phyloP scores from a whole-genome alignment of 1,139 yeast species.

The Yamadazyma sp. region DNA sequence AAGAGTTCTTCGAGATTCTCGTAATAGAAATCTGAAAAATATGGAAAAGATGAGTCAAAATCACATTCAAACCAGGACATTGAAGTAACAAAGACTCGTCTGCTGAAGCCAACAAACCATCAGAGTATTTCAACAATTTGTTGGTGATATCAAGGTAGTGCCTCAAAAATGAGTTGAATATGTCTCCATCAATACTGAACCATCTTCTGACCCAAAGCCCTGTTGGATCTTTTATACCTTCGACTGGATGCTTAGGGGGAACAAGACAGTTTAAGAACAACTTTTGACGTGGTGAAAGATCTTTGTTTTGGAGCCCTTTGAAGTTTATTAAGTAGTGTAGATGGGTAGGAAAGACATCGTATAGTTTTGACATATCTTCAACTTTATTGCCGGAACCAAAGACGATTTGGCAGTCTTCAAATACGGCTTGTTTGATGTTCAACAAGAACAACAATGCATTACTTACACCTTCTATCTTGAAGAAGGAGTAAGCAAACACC shows the following conservation, averaged over 20 bases:
- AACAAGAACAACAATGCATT: slow-evolving; percentile 61
- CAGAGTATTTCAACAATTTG: slow-evolving; percentile 7
- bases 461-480: slow-evolving; percentile 61
- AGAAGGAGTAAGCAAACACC: slow-evolving; percentile 67
- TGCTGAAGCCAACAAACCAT: neutral
- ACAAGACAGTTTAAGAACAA: slow-evolving; percentile 35
- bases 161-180: slow-evolving; percentile 72
- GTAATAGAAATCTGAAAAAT: slow-evolving; percentile 35
- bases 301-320: slow-evolving; percentile 25
- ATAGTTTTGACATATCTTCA: neutral
- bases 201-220: slow-evolving; percentile 68
- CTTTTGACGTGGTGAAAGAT: slow-evolving; percentile 24
- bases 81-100: slow-evolving; percentile 13
- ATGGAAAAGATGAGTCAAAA: slow-evolving; percentile 40
- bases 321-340: slow-evolving; percentile 40
- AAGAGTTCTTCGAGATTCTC: slow-evolving; percentile 27
- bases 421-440: slow-evolving; percentile 49
- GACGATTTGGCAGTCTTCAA: slow-evolving; percentile 17
- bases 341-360: slow-evolving; percentile 35
- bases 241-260: slow-evolving; percentile 56
- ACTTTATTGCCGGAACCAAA: neutral
- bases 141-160: slow-evolving; percentile 49
- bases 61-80: slow-evolving; percentile 38
- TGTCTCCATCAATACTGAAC: slow-evolving; percentile 56
- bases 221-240: slow-evolving; percentile 57